Conservation (phyloP, 805 yeast species). For the Saccharomycopsis fodiens region DNA sequence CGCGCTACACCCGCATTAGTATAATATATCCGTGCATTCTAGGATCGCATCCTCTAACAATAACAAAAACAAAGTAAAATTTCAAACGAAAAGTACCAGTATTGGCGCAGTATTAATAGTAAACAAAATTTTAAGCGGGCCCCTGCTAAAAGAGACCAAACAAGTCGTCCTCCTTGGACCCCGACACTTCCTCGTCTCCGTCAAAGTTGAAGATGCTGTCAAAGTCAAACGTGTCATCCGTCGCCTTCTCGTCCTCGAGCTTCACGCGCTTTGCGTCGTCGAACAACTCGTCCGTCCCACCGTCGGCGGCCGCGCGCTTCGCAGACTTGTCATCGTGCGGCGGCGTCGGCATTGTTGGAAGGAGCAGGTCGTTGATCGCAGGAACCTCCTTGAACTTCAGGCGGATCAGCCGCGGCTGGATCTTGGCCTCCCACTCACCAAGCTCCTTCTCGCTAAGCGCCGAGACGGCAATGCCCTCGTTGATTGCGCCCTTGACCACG, state of each 20-base stretch:
- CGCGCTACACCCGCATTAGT: no score
- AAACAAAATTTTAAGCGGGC: background rate
- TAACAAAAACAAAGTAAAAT: background rate
- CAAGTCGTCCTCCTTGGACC: background rate
- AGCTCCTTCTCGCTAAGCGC: background rate
- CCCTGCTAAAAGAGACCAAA: background rate
- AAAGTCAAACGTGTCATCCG: constrained; percentile 18
- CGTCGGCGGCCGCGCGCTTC: constrained; percentile 2
- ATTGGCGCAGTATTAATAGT: background rate
- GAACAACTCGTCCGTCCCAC: background rate
- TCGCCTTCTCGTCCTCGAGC: constrained; percentile 3
- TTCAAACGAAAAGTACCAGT: background rate
- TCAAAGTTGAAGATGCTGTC: constrained; percentile 19
- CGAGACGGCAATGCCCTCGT: constrained; percentile 12
- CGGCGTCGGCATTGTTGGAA: constrained; percentile 21
- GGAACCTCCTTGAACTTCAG: constrained; percentile 20
- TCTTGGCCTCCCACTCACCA: constrained; percentile 17
- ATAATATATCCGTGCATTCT: background rate
- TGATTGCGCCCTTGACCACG: background rate
- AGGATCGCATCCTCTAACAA: background rate
- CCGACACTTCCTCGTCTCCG: constrained; percentile 18
- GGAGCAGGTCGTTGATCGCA: constrained; percentile 13
- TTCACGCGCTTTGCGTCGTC: background rate
- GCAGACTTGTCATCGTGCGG: constrained; percentile 19
- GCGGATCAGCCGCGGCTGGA: constrained; percentile 18